Percentiles rank a stretch among this genome's conserved stretches.
Conservation (phyloP, 768 basidiomycete species). For the Solioccasus polychromus region DNA sequence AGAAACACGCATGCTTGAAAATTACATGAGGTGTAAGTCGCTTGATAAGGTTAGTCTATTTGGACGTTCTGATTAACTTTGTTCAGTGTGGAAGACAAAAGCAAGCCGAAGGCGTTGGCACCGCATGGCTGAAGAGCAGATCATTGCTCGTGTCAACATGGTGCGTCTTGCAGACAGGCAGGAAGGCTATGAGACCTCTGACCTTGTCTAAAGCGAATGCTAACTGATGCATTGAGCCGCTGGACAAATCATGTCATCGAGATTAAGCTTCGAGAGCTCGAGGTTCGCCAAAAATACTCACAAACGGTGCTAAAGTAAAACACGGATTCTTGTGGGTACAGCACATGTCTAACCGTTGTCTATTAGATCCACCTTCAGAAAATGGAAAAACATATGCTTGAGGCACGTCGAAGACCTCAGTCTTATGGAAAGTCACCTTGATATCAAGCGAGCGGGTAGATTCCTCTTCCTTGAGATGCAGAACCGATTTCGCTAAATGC, state of each 20-base stretch:
- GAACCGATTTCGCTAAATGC: not conserved
- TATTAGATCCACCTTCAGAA: constrained; percentile 54
- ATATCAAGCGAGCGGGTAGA: constrained; percentile 76
- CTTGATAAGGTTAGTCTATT: constrained; percentile 13
- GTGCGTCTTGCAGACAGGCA: constrained; percentile 30
- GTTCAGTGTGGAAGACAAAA: constrained; percentile 47
- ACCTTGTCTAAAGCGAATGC: constrained; percentile 43
- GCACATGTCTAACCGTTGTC: constrained; percentile 17
- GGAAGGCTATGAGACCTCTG: constrained; percentile 1
- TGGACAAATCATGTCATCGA: constrained; percentile 79
- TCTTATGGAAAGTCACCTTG: constrained; percentile 81
- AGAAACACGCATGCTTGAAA: constrained; percentile 35
- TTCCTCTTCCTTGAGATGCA: not conserved
- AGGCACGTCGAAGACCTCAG: constrained; percentile 70
- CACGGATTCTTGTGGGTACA: not conserved
- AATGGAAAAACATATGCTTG: constrained; percentile 63
- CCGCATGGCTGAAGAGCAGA: constrained; percentile 42
- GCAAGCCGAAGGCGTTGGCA: constrained; percentile 38
- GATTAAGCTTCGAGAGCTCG: constrained; percentile 70
- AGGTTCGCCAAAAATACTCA: constrained; percentile 49
- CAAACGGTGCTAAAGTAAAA: constrained; percentile 38
- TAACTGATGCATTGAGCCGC: constrained; percentile 43
- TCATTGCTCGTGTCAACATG: constrained; percentile 38
- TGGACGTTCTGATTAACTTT: constrained; percentile 7
- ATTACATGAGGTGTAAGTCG: constrained; percentile 32